These are phyloP conservation scores for Penicillium sp. DNA, from an alignment of 2,329 filamentous ascomycete species.

Conservation along the genomic window DNA sequence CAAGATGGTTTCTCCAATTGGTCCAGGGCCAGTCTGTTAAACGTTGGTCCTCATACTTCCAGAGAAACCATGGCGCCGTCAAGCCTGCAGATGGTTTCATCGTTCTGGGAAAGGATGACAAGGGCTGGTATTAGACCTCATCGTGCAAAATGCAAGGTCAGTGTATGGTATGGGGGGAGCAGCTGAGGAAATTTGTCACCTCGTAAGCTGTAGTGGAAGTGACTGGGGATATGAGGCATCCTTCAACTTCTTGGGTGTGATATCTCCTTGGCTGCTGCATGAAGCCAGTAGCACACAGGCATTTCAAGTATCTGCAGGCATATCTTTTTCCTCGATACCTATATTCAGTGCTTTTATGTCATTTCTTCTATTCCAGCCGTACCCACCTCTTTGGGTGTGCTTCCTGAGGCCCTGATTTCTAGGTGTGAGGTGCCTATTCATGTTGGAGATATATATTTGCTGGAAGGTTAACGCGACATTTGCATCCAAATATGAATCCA, in stretches of 20 bases:
- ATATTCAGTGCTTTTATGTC: too few relatives aligned
- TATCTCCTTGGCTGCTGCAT: not conserved
- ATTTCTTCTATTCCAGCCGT: too few relatives aligned
- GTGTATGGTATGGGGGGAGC: conserved; percentile 16
- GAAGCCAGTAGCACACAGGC: not conserved
- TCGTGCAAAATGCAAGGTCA: conserved; percentile 17
- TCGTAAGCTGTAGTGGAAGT: too few relatives aligned
- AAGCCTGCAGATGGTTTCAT: not conserved
- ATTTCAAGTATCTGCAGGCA: too few relatives aligned
- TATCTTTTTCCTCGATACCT: too few relatives aligned
- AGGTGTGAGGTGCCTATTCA: too few relatives aligned
- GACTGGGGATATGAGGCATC: not conserved
- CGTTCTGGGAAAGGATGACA: conserved; percentile 3
- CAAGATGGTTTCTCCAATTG: not conserved
- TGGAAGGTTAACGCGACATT: too few relatives aligned
- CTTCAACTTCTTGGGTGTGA: not conserved
- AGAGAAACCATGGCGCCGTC: not conserved
- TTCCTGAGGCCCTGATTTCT: too few relatives aligned
- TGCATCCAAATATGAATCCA: too few relatives aligned
- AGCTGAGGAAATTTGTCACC: conserved; percentile 14
- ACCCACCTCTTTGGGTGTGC: too few relatives aligned
- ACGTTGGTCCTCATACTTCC: not conserved
- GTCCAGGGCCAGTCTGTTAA: not conserved
- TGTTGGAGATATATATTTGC: too few relatives aligned
- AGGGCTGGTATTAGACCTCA: conserved; percentile 19